phyloP scores from a whole-genome alignment of 345 rosid species.

The Pistacia vera region DNA sequence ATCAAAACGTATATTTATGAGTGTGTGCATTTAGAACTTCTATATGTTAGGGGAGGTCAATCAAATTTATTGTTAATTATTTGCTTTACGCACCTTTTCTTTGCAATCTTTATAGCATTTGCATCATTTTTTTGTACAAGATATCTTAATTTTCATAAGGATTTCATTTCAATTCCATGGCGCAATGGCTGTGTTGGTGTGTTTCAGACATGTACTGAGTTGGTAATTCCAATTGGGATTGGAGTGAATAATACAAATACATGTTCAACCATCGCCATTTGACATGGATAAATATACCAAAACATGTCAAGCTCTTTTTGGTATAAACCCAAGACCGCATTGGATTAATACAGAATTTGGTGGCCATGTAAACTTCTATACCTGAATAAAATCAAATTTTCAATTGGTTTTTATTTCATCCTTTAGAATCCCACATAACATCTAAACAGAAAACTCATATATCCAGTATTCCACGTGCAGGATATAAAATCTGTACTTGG shows the following conservation, averaged over 20 bases:
- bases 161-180: neutral
- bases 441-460: neutral
- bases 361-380: conserved; percentile 34
- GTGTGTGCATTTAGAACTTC: too few species aligned
- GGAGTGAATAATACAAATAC: conserved; percentile 29
- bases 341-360: conserved; percentile 40
- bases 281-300: conserved; percentile 14
- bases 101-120: too few species aligned
- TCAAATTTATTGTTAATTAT: too few species aligned
- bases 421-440: too few species aligned
- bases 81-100: too few species aligned
- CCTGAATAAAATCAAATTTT: too few species aligned
- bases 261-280: conserved; percentile 31
- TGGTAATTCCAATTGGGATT: conserved; percentile 21
- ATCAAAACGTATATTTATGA: too few species aligned
- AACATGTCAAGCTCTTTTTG: conserved; percentile 13
- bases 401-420: too few species aligned
- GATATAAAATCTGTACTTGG: conserved; percentile 39
- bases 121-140: neutral
- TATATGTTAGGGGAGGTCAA: too few species aligned
- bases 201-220: conserved; percentile 30
- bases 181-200: too few species aligned
- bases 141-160: neutral
- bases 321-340: conserved; percentile 22
- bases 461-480: conserved; percentile 17